A percentile compares a stretch with the other conserved stretches of the same genome.
Evolutionary conservation across 768 basidiomycete species (phyloP).

Genomic region (Rhizopogon roseolus): DNA sequence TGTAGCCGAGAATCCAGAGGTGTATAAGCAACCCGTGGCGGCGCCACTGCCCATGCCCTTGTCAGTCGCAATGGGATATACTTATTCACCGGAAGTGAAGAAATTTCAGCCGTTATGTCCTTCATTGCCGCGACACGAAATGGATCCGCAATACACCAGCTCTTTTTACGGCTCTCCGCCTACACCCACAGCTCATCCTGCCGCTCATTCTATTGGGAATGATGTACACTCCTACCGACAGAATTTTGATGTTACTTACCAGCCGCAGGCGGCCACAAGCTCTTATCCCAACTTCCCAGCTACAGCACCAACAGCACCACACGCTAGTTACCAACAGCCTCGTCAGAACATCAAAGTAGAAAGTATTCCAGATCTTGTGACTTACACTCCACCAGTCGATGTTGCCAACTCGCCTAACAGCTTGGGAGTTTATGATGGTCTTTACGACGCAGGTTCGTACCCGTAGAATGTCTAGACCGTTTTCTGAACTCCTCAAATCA

Average conservation of each 20-base stretch:
- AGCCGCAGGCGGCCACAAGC: conserved; percentile 14
- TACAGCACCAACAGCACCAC: conserved; percentile 14
- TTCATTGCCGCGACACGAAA: conserved; percentile 24
- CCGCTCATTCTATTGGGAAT: conserved; percentile 10
- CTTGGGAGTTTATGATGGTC: conserved; percentile 15
- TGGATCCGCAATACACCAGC: conserved; percentile 16
- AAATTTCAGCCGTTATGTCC: conserved; percentile 33
- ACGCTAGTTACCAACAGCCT: conserved; percentile 13
- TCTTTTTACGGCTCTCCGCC: conserved; percentile 10
- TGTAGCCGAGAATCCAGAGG: conserved; percentile 16
- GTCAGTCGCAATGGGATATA: conserved; percentile 27
- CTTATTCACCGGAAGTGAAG: conserved; percentile 26
- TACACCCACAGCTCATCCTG: conserved; percentile 6
- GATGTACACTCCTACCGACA: conserved; percentile 17
- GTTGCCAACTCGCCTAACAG: conserved; percentile 16
- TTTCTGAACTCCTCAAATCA: neutral
- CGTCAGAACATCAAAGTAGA: conserved; percentile 25
- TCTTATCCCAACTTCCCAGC: conserved; percentile 18
- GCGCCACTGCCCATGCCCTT: conserved; percentile 27
- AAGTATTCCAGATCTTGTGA: conserved; percentile 16
- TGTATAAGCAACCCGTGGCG: conserved; percentile 28
- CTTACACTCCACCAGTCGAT: conserved; percentile 18
- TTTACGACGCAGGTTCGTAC: conserved; percentile 27
- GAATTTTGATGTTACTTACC: conserved; percentile 22
- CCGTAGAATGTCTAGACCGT: neutral